A percentile compares a stretch with the other conserved stretches of the same genome.
phyloP scores from a whole-genome alignment of 1,284 basidiomycete genomes.

The Takashimella tepidaria region DNA sequence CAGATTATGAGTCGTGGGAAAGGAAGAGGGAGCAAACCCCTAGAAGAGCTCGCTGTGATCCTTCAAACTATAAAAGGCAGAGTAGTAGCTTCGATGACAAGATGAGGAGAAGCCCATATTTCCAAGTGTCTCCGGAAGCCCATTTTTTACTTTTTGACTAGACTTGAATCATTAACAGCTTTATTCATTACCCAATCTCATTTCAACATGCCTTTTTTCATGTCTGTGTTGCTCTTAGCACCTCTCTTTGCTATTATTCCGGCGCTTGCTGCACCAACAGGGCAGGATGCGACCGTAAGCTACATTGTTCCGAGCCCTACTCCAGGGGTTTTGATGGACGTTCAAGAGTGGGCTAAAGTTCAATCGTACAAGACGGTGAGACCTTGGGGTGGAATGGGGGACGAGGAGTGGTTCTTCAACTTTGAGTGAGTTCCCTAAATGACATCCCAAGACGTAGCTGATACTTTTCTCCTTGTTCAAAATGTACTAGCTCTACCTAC shows the following conservation, averaged over 20 bases:
- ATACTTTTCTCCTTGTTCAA: too few relatives aligned
- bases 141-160: too few relatives aligned
- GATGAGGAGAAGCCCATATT: too few relatives aligned
- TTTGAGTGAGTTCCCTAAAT: neutral
- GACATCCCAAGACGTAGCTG: too few relatives aligned
- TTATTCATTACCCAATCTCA: too few relatives aligned
- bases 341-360: neutral
- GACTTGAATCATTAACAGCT: too few relatives aligned
- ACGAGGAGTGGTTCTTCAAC: neutral
- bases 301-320: neutral
- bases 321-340: neutral
- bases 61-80: too few relatives aligned
- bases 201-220: neutral
- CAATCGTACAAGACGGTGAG: neutral
- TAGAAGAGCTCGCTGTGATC: too few relatives aligned
- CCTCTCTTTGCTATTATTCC: neutral
- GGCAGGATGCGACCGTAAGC: neutral
- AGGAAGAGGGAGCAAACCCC: too few relatives aligned
- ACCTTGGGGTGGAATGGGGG: neutral
- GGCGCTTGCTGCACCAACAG: neutral
- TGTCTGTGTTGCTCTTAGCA: neutral
- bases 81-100: too few relatives aligned
- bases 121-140: too few relatives aligned
- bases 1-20: too few relatives aligned
- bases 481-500: neutral